Percentiles rank a stretch among this genome's conserved stretches.
These are phyloP conservation scores for Collybia nuda DNA, from an alignment of 768 basidiomycete species.

Conservation along the genomic window DNA sequence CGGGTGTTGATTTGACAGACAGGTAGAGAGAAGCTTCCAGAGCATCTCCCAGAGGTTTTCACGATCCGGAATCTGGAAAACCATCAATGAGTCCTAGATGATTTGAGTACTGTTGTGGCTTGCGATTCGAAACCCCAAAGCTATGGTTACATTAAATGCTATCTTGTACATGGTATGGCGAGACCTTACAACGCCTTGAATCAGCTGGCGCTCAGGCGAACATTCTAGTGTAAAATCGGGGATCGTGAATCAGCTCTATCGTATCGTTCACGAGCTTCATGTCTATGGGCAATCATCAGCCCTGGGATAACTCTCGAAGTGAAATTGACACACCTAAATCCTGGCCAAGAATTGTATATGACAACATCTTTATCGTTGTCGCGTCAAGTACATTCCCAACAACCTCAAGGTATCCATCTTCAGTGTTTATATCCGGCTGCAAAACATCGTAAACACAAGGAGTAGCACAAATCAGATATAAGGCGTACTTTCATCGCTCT, in stretches of 20 bases:
- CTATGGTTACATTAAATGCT: too few relatives aligned
- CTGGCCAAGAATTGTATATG: conserved; percentile 54
- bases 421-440: conserved; percentile 40
- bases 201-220: conserved; percentile 26
- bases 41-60: too few relatives aligned
- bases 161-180: too few relatives aligned
- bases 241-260: conserved; percentile 60
- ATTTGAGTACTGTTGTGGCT: too few relatives aligned
- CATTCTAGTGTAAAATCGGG: conserved; percentile 49
- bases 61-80: too few relatives aligned
- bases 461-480: conserved; percentile 1
- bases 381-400: conserved; percentile 60
- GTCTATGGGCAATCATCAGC: conserved; percentile 32
- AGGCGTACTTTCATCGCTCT: conserved; percentile 36
- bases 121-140: too few relatives aligned
- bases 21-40: too few relatives aligned
- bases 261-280: conserved; percentile 62
- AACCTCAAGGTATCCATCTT: conserved; percentile 62
- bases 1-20: too few relatives aligned
- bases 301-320: neutral
- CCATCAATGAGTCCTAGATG: too few relatives aligned
- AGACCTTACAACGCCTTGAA: too few relatives aligned
- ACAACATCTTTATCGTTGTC: conserved; percentile 56
- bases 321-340: conserved; percentile 54
- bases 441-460: neutral